These are phyloP conservation scores for Bretschneidera sinensis DNA, from an alignment of 345 rosid species.

Conservation along the genomic window DNA sequence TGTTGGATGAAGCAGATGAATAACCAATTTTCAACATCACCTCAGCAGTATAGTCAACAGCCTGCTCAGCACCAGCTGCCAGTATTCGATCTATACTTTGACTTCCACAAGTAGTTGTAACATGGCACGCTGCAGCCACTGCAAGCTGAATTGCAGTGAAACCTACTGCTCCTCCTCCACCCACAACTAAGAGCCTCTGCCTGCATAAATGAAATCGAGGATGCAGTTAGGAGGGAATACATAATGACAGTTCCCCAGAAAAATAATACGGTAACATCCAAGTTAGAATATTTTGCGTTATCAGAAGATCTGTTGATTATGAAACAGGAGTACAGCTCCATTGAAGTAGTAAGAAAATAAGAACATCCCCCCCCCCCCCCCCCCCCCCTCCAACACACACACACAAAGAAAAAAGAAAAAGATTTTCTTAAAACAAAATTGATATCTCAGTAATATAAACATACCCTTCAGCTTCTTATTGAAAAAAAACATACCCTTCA, in stretches of 20 bases:
- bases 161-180: conserved; percentile 98
- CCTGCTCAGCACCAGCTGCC: conserved; percentile 85
- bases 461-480: too few species aligned
- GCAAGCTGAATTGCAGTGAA: conserved; percentile 88
- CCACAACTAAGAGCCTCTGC: conserved; percentile 74
- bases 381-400: too few species aligned
- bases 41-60: conserved; percentile 81
- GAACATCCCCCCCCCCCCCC: too few species aligned
- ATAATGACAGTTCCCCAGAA: neutral
- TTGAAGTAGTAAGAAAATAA: too few species aligned
- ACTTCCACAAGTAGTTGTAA: conserved; percentile 76
- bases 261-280: neutral
- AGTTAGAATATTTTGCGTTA: too few species aligned
- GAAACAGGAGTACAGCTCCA: too few species aligned
- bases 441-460: neutral
- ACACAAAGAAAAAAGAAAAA: too few species aligned
- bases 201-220: conserved; percentile 34
- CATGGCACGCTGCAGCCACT: conserved; percentile 71
- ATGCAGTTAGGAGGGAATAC: conserved; percentile 2
- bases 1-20: conserved; percentile 3
- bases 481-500: conserved; percentile 61
- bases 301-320: too few species aligned
- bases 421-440: neutral
- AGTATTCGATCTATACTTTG: conserved; percentile 51
- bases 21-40: conserved; percentile 27